phyloP scores from a whole-genome alignment of 305 asterid genomes.

The Fraxinus sp. region DNA sequence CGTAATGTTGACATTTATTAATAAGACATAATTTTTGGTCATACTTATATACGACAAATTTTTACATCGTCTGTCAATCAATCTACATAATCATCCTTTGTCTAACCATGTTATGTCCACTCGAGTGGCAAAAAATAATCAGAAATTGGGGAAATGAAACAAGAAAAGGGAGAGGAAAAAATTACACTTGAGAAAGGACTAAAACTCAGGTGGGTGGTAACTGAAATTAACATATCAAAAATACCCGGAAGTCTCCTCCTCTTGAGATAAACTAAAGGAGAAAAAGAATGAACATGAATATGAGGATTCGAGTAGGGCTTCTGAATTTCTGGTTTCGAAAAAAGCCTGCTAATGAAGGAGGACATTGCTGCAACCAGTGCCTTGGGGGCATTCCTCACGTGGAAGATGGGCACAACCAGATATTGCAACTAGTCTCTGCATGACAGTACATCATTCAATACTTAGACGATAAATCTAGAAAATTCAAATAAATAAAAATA shows the following conservation, averaged over 20 bases:
- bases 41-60: neutral
- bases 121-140: neutral
- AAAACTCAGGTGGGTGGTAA: neutral
- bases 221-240: neutral
- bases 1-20: neutral
- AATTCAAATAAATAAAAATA: neutral
- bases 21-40: neutral
- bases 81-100: neutral
- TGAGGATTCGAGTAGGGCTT: no score
- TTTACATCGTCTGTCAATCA: neutral
- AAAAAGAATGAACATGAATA: neutral
- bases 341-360: neutral
- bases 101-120: neutral
- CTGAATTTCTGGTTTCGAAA: neutral
- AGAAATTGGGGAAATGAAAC: neutral
- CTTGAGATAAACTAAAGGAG: neutral
- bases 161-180: neutral
- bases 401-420: slow-evolving; percentile 94
- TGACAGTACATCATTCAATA: neutral
- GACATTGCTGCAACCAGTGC: slow-evolving; percentile 31
- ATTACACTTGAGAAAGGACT: neutral
- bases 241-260: neutral
- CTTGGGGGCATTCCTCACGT: slow-evolving; percentile 86
- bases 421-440: slow-evolving; percentile 87
- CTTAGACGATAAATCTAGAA: neutral